Percentiles rank a stretch among this genome's conserved stretches.
phyloP scores from a whole-genome alignment of 768 basidiomycete genomes.

The Cyathus striatus region DNA sequence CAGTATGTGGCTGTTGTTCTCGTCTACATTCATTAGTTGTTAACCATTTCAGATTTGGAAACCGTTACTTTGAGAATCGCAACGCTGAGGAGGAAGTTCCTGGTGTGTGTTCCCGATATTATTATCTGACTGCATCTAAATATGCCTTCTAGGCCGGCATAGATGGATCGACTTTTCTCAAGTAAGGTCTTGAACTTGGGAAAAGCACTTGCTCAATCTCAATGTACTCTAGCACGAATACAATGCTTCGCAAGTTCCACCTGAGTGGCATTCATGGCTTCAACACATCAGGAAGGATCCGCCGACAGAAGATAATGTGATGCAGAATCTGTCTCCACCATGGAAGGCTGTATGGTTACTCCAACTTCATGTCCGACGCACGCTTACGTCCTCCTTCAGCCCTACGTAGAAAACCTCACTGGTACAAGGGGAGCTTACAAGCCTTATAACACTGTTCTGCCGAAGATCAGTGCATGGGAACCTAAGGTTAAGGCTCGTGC shows the following conservation, averaged over 20 bases:
- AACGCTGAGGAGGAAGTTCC: conserved; percentile 86
- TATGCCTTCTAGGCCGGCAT: conserved; percentile 65
- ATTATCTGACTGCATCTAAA: background rate
- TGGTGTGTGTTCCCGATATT: conserved; percentile 40
- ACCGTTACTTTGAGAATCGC: conserved; percentile 90
- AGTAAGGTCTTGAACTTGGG: too few relatives aligned
- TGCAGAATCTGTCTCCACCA: conserved; percentile 63
- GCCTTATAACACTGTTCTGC: conserved; percentile 80
- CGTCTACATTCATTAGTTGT: too few relatives aligned
- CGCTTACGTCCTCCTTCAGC: conserved; percentile 35
- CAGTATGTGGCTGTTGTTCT: too few relatives aligned
- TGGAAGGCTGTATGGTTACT: conserved; percentile 74
- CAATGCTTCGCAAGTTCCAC: conserved; percentile 90
- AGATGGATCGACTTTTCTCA: conserved; percentile 95
- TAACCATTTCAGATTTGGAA: conserved; percentile 79
- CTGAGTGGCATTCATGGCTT: conserved; percentile 98
- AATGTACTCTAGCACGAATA: conserved; percentile 56
- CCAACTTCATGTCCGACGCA: background rate
- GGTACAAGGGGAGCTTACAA: conserved; percentile 90
- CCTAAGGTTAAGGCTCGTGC: conserved; percentile 59
- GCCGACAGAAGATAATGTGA: conserved; percentile 68
- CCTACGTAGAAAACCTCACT: conserved; percentile 84
- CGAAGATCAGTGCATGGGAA: conserved; percentile 83
- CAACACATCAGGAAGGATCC: conserved; percentile 83
- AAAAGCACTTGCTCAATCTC: conserved; percentile 1